These are phyloP conservation scores for Fusarium lateritium DNA, from an alignment of 2,329 filamentous ascomycete species.

Conservation along the genomic window DNA sequence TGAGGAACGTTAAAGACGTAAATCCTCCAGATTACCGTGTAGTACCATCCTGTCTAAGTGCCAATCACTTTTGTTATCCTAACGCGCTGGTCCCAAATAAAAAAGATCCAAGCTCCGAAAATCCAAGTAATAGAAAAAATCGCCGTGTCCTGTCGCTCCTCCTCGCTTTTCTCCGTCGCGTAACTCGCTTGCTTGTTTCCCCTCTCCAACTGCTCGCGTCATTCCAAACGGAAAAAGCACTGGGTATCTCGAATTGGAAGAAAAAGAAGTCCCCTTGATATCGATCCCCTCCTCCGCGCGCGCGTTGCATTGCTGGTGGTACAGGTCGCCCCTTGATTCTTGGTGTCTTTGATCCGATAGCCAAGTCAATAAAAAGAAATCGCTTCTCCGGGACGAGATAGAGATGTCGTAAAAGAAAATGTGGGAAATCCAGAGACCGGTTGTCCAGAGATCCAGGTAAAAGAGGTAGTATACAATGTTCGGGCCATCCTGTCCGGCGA, in stretches of 20 bases:
- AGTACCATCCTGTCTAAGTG: slow-evolving; percentile 50
- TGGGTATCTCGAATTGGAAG: slow-evolving; percentile 58
- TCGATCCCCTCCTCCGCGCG: slow-evolving; percentile 49
- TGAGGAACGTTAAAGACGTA: slow-evolving; percentile 42
- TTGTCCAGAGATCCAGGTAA: slow-evolving; percentile 48
- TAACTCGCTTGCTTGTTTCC: slow-evolving; percentile 36
- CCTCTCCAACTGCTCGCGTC: slow-evolving; percentile 49
- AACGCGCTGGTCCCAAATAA: slow-evolving; percentile 39
- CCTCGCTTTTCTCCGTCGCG: slow-evolving; percentile 17
- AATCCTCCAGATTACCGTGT: slow-evolving; percentile 50
- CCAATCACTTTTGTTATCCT: slow-evolving; percentile 50
- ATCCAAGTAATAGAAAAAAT: slow-evolving; percentile 25
- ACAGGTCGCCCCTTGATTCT: slow-evolving; percentile 52
- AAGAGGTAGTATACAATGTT: slow-evolving; percentile 52
- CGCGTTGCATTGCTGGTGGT: slow-evolving; percentile 52
- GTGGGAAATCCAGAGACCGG: slow-evolving; percentile 44
- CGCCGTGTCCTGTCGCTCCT: slow-evolving; percentile 32
- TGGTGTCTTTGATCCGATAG: slow-evolving; percentile 45
- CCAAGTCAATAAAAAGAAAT: slow-evolving; percentile 48
- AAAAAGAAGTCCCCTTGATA: slow-evolving; percentile 50
- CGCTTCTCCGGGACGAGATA: slow-evolving; percentile 44
- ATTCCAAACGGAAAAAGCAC: slow-evolving; percentile 50
- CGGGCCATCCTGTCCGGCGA: slow-evolving; percentile 47
- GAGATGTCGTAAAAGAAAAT: slow-evolving; percentile 45
- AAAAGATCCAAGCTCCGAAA: slow-evolving; percentile 40